phyloP scores from a whole-genome alignment of 345 rosid species.

The Eucalyptus pauciflora region DNA sequence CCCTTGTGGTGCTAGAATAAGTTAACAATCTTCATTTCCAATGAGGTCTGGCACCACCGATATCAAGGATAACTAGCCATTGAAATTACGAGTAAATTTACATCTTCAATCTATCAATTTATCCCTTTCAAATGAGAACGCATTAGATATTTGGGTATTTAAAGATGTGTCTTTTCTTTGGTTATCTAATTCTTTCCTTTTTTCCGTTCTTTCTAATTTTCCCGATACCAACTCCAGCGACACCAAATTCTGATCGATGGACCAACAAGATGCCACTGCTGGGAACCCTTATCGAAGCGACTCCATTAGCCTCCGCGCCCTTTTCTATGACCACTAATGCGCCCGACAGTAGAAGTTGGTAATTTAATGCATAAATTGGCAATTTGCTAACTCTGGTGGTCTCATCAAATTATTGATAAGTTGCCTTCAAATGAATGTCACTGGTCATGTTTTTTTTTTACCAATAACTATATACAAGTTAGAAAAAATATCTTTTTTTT shows the following conservation, averaged over 20 bases:
- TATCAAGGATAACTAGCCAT: neutral
- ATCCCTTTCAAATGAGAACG: neutral
- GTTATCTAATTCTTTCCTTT: neutral
- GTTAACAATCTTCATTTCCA: neutral
- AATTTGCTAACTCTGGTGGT: neutral
- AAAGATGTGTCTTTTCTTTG: neutral
- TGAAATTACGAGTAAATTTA: neutral
- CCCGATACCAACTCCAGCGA: neutral
- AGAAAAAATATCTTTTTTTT: too few species aligned
- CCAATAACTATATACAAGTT: too few species aligned
- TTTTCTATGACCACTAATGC: neutral
- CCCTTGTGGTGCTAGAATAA: neutral
- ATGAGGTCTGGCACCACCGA: neutral
- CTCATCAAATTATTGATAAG: neutral
- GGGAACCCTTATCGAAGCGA: neutral
- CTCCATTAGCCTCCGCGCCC: neutral
- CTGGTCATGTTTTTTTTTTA: too few species aligned
- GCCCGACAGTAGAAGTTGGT: neutral
- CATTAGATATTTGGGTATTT: neutral
- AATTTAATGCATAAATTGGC: neutral
- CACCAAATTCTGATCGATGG: neutral
- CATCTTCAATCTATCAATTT: neutral
- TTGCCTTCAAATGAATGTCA: neutral
- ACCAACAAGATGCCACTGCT: neutral
- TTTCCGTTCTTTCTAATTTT: neutral